Evolutionary conservation across 2,329 filamentous ascomycete species (phyloP).

Genomic region (Ceratocystis papillata): DNA sequence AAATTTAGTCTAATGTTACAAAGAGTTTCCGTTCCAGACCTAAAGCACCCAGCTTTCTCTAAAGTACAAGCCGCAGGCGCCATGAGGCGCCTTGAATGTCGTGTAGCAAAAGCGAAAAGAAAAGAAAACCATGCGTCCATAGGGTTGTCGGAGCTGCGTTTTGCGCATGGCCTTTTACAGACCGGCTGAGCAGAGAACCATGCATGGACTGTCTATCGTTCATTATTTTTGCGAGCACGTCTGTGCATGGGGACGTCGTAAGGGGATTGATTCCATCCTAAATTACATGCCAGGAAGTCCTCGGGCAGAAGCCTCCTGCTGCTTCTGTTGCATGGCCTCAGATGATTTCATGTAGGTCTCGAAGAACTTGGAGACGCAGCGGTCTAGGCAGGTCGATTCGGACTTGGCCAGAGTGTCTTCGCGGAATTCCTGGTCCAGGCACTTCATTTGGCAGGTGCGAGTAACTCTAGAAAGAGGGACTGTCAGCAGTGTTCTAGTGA

Average conservation of each 20-base stretch:
- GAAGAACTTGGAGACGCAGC: constrained; percentile 96
- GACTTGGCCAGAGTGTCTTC: constrained; percentile 97
- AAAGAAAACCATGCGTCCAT: neutral
- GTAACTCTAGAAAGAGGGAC: constrained; percentile 50
- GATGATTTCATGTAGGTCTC: constrained; percentile 96
- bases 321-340: constrained; percentile 89
- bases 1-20: constrained; percentile 24
- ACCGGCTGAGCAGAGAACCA: constrained; percentile 8
- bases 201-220: constrained; percentile 5
- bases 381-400: constrained; percentile 95
- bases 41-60: constrained; percentile 4
- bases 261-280: neutral
- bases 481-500: neutral
- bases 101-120: neutral
- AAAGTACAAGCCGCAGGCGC: neutral
- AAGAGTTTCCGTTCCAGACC: constrained; percentile 12
- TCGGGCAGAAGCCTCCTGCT: constrained; percentile 41
- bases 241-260: neutral
- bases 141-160: neutral
- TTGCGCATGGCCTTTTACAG: constrained; percentile 2
- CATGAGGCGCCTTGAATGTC: neutral
- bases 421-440: constrained; percentile 82
- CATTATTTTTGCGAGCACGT: neutral
- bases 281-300: constrained; percentile 23
- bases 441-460: constrained; percentile 86